Evolutionary conservation across 768 basidiomycete species (phyloP), one percentile per base, ranked within the genome.

Genomic region (Suillus decipiens): DNA sequence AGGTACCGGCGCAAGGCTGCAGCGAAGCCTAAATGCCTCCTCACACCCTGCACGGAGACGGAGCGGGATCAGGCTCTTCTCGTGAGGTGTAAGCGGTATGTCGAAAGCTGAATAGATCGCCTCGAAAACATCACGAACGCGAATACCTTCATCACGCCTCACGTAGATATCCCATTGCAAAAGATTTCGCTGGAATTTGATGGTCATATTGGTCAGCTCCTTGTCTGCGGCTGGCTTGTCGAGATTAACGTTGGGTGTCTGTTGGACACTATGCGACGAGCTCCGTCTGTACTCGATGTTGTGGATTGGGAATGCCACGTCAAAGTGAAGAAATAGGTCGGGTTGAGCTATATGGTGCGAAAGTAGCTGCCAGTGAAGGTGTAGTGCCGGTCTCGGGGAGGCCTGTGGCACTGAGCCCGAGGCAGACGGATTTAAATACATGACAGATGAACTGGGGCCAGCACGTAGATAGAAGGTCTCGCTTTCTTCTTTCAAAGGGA

Each of bases 41-140:
- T 76, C 71, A 68, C 81, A 84, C 33, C 68, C 72, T 1, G 63
- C 53, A 60, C 62, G 65, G 33, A 68, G 66, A 37, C 67, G 67
- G 45, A 67, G 58, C 34, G 62, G 61, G 59, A 74, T 66, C 33
- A 75, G 73, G 63, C 77, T 68, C 60, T 74, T 77, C 36, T 89
- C 86, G 34, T 79, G 73, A 31, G 67, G 64, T 1, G 81, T 81
- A 69, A 89, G 73, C 10, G 75, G 78, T 41, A 75, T 70, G 59
- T 80, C 71, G 63, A 82, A 85, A 6, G 79, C 74, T 41, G 82
- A 77, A 68, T 84, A 81, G n/a, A 90, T 86, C 7, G 80, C 83
- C 58, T 81, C 72, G 69, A 88, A 86, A 36, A 90, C 79, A 59
- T 89, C 87, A 17, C 82, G 77, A 67, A 86, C 83, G 11, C 81